phyloP scores from a whole-genome alignment of 1,284 basidiomycete species.

The Erythrobasidium hasegawianum region DNA sequence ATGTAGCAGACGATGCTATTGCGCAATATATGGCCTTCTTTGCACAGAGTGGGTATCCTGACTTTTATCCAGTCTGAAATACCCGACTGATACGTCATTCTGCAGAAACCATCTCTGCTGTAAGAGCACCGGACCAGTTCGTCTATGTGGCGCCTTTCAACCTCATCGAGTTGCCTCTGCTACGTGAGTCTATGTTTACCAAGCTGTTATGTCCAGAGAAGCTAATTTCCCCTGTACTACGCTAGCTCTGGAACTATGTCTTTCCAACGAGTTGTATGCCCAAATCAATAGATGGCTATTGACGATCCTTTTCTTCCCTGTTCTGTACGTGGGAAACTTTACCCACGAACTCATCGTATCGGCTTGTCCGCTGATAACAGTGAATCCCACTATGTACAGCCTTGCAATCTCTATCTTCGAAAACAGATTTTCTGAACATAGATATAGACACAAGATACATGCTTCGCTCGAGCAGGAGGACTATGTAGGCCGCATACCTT shows the following conservation, averaged over 20 bases:
- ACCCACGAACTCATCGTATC: too few species aligned
- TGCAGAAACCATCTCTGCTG: slow-evolving; percentile 46
- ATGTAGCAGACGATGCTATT: slow-evolving; percentile 62
- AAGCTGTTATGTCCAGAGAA: too few species aligned
- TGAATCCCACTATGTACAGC: too few species aligned
- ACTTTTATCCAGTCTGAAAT: too few species aligned
- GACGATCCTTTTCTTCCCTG: slow-evolving; percentile 72
- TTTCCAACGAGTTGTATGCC: slow-evolving; percentile 55
- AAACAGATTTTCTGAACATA: slow-evolving; percentile 50
- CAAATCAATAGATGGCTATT: slow-evolving; percentile 76
- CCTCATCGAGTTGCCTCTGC: slow-evolving; percentile 61
- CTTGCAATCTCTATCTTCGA: slow-evolving; percentile 71
- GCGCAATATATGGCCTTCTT: slow-evolving; percentile 81
- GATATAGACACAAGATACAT: neutral
- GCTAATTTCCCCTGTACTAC: neutral
- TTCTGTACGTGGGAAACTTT: slow-evolving; percentile 59
- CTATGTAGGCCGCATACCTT: slow-evolving; percentile 39
- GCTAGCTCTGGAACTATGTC: slow-evolving; percentile 39
- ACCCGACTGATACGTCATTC: too few species aligned
- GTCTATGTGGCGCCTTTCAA: slow-evolving; percentile 62
- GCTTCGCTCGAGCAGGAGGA: slow-evolving; percentile 36
- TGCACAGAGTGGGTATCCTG: slow-evolving; percentile 52
- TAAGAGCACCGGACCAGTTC: slow-evolving; percentile 66
- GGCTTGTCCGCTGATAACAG: too few species aligned
- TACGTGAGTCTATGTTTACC: too few species aligned